Conservation (phyloP, 2,329 filamentous ascomycete genomes). For the Stemphylium vesicarium region DNA sequence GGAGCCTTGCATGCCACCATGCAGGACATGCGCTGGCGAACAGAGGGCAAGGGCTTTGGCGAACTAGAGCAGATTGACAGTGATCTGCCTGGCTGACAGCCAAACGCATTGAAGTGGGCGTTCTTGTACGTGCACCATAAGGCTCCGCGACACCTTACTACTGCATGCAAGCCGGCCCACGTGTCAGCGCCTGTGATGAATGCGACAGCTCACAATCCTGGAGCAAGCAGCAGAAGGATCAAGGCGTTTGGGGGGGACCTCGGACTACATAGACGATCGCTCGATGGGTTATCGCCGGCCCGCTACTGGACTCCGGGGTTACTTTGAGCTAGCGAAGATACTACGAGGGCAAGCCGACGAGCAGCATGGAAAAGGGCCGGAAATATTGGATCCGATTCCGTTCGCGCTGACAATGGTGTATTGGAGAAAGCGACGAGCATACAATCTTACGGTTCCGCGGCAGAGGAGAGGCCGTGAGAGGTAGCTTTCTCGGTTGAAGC, state of each 20-base stretch:
- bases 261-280: conserved; percentile 6
- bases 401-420: background rate
- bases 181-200: conserved; percentile 20
- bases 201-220: conserved; percentile 16
- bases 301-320: conserved; percentile 9
- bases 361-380: background rate
- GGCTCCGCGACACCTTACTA: conserved; percentile 18
- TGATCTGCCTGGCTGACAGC: conserved; percentile 18
- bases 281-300: conserved; percentile 10
- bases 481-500: conserved; percentile 6
- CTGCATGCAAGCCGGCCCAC: conserved; percentile 24
- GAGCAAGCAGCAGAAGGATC: background rate
- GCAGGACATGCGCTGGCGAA: conserved; percentile 20
- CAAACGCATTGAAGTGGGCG: conserved; percentile 8
- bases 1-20: conserved; percentile 11
- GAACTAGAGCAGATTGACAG: conserved; percentile 9
- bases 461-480: conserved; percentile 2
- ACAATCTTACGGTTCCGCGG: conserved; percentile 6
- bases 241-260: conserved; percentile 1
- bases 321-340: background rate
- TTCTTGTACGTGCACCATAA: conserved; percentile 14
- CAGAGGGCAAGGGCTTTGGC: conserved; percentile 7
- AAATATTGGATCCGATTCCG: background rate
- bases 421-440: background rate
- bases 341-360: background rate